Conservation (phyloP, 768 basidiomycete species). For the Chalciporus piperatus region DNA sequence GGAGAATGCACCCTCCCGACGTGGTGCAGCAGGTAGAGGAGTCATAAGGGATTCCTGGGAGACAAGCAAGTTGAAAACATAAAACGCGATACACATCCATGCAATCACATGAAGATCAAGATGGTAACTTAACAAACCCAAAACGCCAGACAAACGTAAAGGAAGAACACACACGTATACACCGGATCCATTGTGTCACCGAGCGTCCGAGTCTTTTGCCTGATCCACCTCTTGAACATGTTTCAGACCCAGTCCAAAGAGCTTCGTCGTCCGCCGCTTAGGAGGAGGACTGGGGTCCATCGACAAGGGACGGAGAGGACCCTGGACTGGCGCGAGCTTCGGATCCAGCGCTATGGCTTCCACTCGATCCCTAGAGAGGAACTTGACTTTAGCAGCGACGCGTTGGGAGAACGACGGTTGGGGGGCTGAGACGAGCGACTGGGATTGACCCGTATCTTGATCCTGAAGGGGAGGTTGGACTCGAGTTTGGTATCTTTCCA, state of each 20-base stretch:
- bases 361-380: conserved; percentile 23
- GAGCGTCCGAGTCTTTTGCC: neutral
- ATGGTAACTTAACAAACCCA: neutral
- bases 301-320: conserved; percentile 30
- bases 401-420: conserved; percentile 10
- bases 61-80: conserved; percentile 15
- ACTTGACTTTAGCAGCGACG: conserved; percentile 13
- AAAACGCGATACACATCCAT: conserved; percentile 4
- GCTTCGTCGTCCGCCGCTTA: conserved; percentile 10
- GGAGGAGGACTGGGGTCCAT: conserved; percentile 17
- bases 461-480: neutral
- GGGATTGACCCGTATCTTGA: neutral
- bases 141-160: neutral
- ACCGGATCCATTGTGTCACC: neutral
- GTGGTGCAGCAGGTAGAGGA: too few relatives aligned
- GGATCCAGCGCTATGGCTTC: conserved; percentile 29
- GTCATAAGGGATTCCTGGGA: neutral
- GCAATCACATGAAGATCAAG: conserved; percentile 3
- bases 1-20: too few relatives aligned
- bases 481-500: neutral
- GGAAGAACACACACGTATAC: neutral
- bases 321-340: conserved; percentile 33
- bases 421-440: neutral
- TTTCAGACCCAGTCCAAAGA: conserved; percentile 23
- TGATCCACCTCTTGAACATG: neutral